These are phyloP conservation scores for Eimeria acervulina DNA, from an alignment of 169 alveolate species.

Conservation along the genomic window DNA sequence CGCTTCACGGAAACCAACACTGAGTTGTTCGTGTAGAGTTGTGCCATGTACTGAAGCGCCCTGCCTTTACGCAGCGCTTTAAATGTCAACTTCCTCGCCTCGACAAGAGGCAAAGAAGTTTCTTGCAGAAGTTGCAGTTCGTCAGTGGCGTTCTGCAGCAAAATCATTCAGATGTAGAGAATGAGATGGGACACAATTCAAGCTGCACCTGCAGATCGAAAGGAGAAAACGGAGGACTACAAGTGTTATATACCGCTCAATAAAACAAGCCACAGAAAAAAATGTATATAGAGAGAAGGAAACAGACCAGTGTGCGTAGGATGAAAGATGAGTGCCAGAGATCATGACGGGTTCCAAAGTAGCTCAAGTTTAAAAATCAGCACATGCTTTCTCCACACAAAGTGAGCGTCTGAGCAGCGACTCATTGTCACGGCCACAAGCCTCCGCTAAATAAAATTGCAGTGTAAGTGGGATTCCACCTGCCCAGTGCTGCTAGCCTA, in stretches of 20 bases:
- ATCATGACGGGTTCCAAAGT: neutral
- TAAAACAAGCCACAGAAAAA: neutral
- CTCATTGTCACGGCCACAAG: neutral
- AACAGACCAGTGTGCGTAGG: neutral
- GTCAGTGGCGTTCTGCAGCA: constrained; percentile 49
- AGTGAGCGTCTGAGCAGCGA: neutral
- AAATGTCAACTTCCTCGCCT: constrained; percentile 82
- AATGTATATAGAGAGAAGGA: neutral
- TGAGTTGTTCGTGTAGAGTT: constrained; percentile 69
- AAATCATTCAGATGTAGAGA: neutral
- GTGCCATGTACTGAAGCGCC: constrained; percentile 80
- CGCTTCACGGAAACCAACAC: constrained; percentile 59
- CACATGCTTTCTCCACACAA: neutral
- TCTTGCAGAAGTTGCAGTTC: constrained; percentile 70
- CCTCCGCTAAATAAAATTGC: neutral
- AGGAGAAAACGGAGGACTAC: neutral
- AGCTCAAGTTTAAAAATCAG: neutral
- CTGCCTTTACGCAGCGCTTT: constrained; percentile 82
- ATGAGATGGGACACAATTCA: neutral
- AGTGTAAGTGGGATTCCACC: neutral
- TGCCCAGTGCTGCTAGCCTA: neutral
- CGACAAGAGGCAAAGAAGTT: constrained; percentile 74
- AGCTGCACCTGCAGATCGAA: neutral
- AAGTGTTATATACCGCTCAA: neutral
- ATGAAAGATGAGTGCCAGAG: neutral